Percentiles rank a stretch among this genome's conserved stretches.
Evolutionary conservation across 169 alveolate genomes (phyloP).

Genomic region (Babesia sp.): DNA sequence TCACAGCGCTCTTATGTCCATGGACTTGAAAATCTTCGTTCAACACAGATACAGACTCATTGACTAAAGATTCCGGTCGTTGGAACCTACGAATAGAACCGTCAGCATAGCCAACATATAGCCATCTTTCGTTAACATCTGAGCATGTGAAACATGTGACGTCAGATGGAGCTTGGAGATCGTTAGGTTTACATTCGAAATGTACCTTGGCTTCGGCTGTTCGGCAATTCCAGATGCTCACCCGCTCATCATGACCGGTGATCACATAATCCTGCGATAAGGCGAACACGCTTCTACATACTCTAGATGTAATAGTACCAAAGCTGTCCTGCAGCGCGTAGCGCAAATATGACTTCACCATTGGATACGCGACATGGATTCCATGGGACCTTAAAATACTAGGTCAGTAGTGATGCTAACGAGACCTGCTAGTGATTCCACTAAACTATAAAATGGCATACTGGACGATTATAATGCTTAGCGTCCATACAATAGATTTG

Average conservation of each 20-base stretch:
- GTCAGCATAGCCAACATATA: slow-evolving; percentile 59
- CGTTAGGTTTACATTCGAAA: slow-evolving; percentile 23
- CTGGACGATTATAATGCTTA: too few relatives aligned
- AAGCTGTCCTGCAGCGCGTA: slow-evolving; percentile 55
- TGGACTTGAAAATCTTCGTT: slow-evolving; percentile 46
- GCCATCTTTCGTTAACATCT: slow-evolving; percentile 1
- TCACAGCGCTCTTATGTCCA: slow-evolving; percentile 53
- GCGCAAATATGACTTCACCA: slow-evolving; percentile 67
- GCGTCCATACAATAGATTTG: too few relatives aligned
- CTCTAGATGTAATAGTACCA: slow-evolving; percentile 49
- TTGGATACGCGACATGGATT: slow-evolving; percentile 6
- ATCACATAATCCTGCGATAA: slow-evolving; percentile 40
- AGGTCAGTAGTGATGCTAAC: too few relatives aligned
- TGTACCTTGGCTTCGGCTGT: slow-evolving; percentile 26
- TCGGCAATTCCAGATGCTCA: slow-evolving; percentile 45
- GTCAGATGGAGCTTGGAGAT: slow-evolving; percentile 6
- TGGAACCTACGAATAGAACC: slow-evolving; percentile 53
- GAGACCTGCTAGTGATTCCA: too few relatives aligned
- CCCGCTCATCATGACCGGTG: slow-evolving; percentile 33
- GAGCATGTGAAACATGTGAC: slow-evolving; percentile 35
- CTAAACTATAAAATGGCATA: too few relatives aligned
- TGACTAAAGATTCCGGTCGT: neutral
- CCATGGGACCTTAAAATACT: too few relatives aligned
- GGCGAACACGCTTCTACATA: slow-evolving; percentile 34
- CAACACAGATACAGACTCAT: neutral